Evolutionary conservation across 2,329 filamentous ascomycete species (phyloP).

Genomic region (Stagonosporopsis chrysanthemi): DNA sequence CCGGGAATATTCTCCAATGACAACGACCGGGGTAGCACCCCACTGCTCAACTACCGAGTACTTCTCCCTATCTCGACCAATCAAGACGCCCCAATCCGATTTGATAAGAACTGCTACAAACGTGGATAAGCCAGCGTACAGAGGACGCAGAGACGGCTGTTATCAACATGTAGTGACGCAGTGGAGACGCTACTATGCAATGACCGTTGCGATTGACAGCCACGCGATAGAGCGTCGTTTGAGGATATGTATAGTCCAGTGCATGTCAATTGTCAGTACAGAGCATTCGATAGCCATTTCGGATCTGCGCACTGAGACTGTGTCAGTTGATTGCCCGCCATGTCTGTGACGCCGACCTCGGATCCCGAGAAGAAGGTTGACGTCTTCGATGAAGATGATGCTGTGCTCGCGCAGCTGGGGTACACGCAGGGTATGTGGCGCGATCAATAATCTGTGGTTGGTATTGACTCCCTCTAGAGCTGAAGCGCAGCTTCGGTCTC

Average conservation of each 20-base stretch:
- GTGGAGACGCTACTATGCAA: conserved; percentile 15
- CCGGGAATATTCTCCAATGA: not conserved
- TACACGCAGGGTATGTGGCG: conserved; percentile 48
- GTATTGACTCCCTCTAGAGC: conserved; percentile 50
- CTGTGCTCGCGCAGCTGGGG: conserved; percentile 50
- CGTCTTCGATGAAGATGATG: conserved; percentile 45
- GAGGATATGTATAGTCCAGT: conserved; percentile 7
- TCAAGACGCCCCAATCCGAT: conserved; percentile 12
- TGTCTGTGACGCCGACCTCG: conserved; percentile 18
- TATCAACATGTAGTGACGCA: conserved; percentile 23
- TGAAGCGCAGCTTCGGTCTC: conserved; percentile 55
- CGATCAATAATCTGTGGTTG: not conserved
- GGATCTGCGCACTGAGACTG: not conserved
- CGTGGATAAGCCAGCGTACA: conserved; percentile 4
- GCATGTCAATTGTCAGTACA: not conserved
- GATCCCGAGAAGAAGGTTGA: conserved; percentile 36
- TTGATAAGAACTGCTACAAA: conserved; percentile 30
- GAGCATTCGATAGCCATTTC: not conserved
- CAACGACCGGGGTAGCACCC: conserved; percentile 14
- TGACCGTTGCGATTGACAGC: conserved; percentile 19
- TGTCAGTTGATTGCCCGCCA: conserved; percentile 1
- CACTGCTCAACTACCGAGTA: conserved; percentile 19
- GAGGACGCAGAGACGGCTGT: conserved; percentile 7
- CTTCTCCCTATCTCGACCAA: conserved; percentile 34
- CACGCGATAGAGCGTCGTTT: conserved; percentile 8